Conservation (phyloP, 2,329 filamentous ascomycete genomes). For the Ascocoryne sarcoides region DNA sequence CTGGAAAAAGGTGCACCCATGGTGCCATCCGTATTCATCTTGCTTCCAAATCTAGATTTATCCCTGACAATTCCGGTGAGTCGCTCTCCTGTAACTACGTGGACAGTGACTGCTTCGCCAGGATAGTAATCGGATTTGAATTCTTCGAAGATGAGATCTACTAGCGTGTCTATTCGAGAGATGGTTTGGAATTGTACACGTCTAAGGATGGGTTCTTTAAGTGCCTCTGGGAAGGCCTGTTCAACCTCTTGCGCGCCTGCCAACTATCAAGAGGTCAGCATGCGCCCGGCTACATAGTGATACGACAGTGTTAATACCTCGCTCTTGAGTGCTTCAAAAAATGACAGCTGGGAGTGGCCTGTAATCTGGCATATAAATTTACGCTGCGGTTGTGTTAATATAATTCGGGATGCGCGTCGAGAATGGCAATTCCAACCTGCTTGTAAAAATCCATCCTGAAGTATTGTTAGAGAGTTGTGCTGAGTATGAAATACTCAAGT, state of each 20-base stretch:
- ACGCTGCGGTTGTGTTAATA: conserved; percentile 35
- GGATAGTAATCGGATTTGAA: conserved; percentile 90
- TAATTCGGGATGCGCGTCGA: conserved; percentile 2
- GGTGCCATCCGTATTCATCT: conserved; percentile 57
- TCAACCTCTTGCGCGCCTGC: conserved; percentile 83
- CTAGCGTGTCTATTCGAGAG: conserved; percentile 77
- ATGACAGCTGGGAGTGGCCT: conserved; percentile 81
- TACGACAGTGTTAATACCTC: conserved; percentile 52
- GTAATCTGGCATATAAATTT: conserved; percentile 95
- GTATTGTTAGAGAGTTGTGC: conserved; percentile 25
- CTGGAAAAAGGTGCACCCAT: conserved; percentile 63
- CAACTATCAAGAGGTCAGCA: conserved; percentile 40
- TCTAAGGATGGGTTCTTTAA: conserved; percentile 84
- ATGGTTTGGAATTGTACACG: conserved; percentile 86
- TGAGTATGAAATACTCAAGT: conserved; percentile 2
- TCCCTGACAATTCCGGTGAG: conserved; percentile 71
- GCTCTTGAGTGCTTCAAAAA: conserved; percentile 85
- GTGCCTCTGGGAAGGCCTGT: conserved; percentile 78
- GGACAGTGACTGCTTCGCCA: conserved; percentile 72
- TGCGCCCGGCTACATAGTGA: conserved; percentile 13
- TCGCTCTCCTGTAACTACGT: conserved; percentile 59
- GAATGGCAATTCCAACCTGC: conserved; percentile 45
- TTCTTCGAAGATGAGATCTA: conserved; percentile 61
- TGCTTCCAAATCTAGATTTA: conserved; percentile 67
- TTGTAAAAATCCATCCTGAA: conserved; percentile 85